phyloP scores from a whole-genome alignment of 78 protist genomes.

The slime mould (Dictyostelium discoideum) region dicty_2.7 NC_007089.4:5615501-5616000 shows the following conservation, averaged over 20 bases:
- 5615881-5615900: neutral
- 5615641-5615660: neutral
- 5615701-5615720: neutral
- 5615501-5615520: neutral
- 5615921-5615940: neutral
- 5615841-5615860: neutral
- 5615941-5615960: neutral
- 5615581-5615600: neutral
- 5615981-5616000: too few relatives aligned
- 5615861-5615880: neutral
- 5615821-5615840: neutral
- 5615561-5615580: slow-evolving; percentile 14
- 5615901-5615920: neutral
- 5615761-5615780: neutral
- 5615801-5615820: neutral
- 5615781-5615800: neutral
- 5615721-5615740: neutral
- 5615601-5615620: neutral
- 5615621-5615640: neutral
- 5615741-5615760: neutral
- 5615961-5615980: neutral
- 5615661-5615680: neutral
- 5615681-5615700: neutral
- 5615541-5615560: slow-evolving; percentile 19
- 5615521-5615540: neutral